Base-by-base conservation (phyloP, 495 filamentous ascomycete genomes). In the Echria macrotheca region DNA sequence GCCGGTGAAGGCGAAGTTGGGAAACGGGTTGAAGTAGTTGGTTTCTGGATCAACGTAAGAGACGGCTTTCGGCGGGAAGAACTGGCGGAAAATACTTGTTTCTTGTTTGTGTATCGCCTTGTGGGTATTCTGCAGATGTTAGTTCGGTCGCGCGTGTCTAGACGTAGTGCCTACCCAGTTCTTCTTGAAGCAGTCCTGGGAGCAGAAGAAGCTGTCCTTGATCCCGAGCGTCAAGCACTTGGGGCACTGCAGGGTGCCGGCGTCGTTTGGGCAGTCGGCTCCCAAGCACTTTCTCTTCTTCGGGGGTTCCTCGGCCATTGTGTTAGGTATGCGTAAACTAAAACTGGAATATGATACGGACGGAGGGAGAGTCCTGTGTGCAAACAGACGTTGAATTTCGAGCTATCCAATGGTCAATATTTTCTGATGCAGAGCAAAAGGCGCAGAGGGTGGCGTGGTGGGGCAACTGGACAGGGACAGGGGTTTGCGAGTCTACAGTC, bases 111-210 rank as follows among this genome's bases (percentile, higher is more conserved):
- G 93, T 52, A 86, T 58, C 42, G 69, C 59, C 72, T 97, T 98
- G 72, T 98, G 93, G n/a, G 83, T 78, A 65, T 68, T 69, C 90
- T 96, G 49, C 22, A 8, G 63, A 47, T n/a, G n/a, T n/a, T n/a
- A n/a, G n/a, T n/a, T n/a, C n/a, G n/a, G n/a, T n/a, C n/a, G n/a
- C n/a, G n/a, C n/a, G n/a, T n/a, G n/a, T n/a, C n/a, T n/a, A n/a
- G n/a, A n/a, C n/a, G n/a, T n/a, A n/a, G 17, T 22, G 59, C 84
- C 63, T 80, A 97, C 93, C 93, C 93, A 98, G 72, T 88, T 97
- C 63, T 81, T 81, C 75, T 96, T 97, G 73, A 98, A 98, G 77
- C 93, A 98, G 59, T 97, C 94, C 64, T 98, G 94, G 9, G 89
- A 89, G 73, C 93, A 98, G 75, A 97, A 98, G 67, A 80, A 95